These are phyloP conservation scores for Cytospora leucostoma DNA, from an alignment of 2,329 filamentous ascomycete genomes.

Conservation along the genomic window DNA sequence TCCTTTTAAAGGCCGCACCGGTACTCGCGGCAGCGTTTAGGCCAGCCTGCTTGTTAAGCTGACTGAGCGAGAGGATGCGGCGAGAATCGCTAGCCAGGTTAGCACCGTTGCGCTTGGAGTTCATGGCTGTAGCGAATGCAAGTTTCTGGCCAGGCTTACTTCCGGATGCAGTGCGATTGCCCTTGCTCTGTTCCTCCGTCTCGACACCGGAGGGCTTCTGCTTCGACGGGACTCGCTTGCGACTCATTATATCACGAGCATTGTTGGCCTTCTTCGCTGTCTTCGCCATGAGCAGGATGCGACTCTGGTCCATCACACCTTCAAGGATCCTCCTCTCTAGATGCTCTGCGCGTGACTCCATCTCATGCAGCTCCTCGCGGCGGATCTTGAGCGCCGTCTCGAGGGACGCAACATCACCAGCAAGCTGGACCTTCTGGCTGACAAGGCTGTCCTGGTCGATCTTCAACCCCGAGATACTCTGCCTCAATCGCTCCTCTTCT, in stretches of 20 bases:
- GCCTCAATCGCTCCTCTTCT: constrained; percentile 56
- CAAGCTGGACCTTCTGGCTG: constrained; percentile 76
- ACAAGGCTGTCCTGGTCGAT: constrained; percentile 74
- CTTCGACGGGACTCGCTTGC: constrained; percentile 55
- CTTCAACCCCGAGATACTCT: constrained; percentile 59
- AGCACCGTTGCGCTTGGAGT: constrained; percentile 51
- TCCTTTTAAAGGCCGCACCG: constrained; percentile 68
- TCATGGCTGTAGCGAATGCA: constrained; percentile 56
- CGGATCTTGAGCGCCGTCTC: constrained; percentile 88
- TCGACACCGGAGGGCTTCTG: constrained; percentile 38
- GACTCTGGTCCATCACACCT: constrained; percentile 93
- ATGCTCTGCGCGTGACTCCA: constrained; percentile 86
- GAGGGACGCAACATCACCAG: constrained; percentile 84
- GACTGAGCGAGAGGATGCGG: constrained; percentile 85
- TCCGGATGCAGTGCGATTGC: constrained; percentile 32
- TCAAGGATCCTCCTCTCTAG: constrained; percentile 92
- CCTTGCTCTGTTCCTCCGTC: constrained; percentile 31
- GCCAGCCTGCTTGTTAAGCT: constrained; percentile 72
- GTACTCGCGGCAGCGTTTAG: constrained; percentile 41
- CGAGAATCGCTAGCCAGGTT: constrained; percentile 59
- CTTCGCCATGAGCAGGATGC: constrained; percentile 80
- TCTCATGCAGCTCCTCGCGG: constrained; percentile 84
- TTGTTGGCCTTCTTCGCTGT: constrained; percentile 42
- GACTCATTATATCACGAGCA: constrained; percentile 57
- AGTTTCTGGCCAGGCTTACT: constrained; percentile 27